Conservation (phyloP, 495 filamentous ascomycete species). For the Penicillium malachiteum region DNA sequence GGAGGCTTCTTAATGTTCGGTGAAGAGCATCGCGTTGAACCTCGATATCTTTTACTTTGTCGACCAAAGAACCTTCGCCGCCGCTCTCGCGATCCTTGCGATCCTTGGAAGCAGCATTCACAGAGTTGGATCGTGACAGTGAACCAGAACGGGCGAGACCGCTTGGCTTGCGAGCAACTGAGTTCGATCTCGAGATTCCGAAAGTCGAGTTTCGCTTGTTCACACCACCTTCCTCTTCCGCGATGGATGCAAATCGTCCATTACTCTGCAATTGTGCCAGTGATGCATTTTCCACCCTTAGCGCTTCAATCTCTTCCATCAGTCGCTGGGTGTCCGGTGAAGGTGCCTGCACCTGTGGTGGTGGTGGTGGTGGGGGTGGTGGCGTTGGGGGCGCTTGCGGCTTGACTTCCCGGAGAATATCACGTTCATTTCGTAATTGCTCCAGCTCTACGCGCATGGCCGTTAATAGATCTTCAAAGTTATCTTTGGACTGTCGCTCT, state of each 20-base stretch:
- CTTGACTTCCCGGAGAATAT: conserved; percentile 85
- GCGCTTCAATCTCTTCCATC: conserved; percentile 63
- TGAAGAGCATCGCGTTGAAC: conserved; percentile 91
- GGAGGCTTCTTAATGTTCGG: conserved; percentile 75
- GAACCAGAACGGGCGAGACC: conserved; percentile 47
- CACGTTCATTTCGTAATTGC: conserved; percentile 80
- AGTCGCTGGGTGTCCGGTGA: conserved; percentile 62
- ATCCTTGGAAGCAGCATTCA: conserved; percentile 30
- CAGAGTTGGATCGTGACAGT: conserved; percentile 57
- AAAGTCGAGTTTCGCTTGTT: conserved; percentile 31
- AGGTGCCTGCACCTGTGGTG: neutral
- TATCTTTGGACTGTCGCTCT: conserved; percentile 85
- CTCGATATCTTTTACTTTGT: conserved; percentile 89
- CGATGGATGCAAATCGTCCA: conserved; percentile 59
- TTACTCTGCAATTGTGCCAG: conserved; percentile 47
- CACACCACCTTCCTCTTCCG: conserved; percentile 53
- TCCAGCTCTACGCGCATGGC: conserved; percentile 81
- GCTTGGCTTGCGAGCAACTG: conserved; percentile 50
- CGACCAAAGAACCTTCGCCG: conserved; percentile 68
- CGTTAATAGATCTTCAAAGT: conserved; percentile 85
- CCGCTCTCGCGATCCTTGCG: conserved; percentile 61
- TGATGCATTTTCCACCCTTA: conserved; percentile 54
- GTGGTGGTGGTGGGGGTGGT: too few relatives aligned
- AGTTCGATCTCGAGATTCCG: conserved; percentile 62
- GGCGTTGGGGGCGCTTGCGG: conserved; percentile 49